These are phyloP conservation scores for Talaromyces thailandensis DNA, from an alignment of 495 filamentous ascomycete species.

Conservation along the genomic window DNA sequence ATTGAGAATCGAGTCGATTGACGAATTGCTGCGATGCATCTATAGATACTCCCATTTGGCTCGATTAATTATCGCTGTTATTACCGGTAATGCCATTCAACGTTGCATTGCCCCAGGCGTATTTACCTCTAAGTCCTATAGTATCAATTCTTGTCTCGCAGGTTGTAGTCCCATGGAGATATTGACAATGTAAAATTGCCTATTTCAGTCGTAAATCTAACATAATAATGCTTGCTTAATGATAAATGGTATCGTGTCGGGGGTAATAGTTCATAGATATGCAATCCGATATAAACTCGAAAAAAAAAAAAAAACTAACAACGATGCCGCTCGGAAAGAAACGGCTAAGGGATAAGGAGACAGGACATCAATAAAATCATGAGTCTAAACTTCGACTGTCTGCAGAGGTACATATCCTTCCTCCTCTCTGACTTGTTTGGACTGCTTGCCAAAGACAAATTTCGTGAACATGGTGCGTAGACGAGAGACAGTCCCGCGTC, in stretches of 20 bases:
- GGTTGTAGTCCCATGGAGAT: too few species aligned
- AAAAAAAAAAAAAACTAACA: not conserved
- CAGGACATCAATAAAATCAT: not conserved
- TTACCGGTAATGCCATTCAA: too few species aligned
- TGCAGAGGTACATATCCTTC: conserved; percentile 37
- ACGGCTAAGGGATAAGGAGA: not conserved
- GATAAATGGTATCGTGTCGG: not conserved
- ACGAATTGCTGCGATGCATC: too few species aligned
- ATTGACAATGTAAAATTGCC: too few species aligned
- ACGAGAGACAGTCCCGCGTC: not conserved
- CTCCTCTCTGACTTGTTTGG: conserved; percentile 16
- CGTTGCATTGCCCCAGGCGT: too few species aligned
- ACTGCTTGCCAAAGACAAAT: conserved; percentile 17
- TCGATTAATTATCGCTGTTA: too few species aligned
- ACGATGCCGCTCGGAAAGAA: not conserved
- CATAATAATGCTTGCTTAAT: not conserved
- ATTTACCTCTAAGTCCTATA: too few species aligned
- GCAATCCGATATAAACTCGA: not conserved
- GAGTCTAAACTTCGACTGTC: conserved; percentile 27
- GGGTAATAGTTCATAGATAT: not conserved
- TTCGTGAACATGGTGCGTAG: conserved; percentile 2
- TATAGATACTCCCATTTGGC: too few species aligned
- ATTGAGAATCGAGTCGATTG: too few species aligned
- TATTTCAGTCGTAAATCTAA: not conserved
- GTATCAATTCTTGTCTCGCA: too few species aligned